phyloP scores from a whole-genome alignment of 768 basidiomycete genomes.

The Tricholoma furcatifolium region DNA sequence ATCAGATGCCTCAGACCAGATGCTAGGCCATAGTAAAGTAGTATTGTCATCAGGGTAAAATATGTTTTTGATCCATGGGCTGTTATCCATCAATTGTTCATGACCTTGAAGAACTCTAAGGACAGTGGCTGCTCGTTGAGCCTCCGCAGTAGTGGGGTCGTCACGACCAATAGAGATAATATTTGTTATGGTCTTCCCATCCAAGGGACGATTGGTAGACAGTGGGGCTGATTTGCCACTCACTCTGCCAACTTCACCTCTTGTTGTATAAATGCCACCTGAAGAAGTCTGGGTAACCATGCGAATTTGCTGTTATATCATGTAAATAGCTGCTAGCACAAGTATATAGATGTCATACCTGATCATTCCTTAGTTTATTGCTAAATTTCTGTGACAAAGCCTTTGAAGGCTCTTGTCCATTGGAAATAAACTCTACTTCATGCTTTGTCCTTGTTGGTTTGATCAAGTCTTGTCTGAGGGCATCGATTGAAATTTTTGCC shows the following conservation, averaged over 20 bases:
- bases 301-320: slow-evolving; percentile 1
- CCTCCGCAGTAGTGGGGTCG: slow-evolving; percentile 58
- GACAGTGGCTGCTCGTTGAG: slow-evolving; percentile 38
- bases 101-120: slow-evolving; percentile 44
- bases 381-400: slow-evolving; percentile 38
- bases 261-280: slow-evolving; percentile 35
- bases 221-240: slow-evolving; percentile 35
- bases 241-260: slow-evolving; percentile 42
- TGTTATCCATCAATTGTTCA: slow-evolving; percentile 32
- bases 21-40: slow-evolving; percentile 37
- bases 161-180: slow-evolving; percentile 56
- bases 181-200: slow-evolving; percentile 29
- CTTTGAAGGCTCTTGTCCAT: slow-evolving; percentile 22
- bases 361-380: slow-evolving; percentile 27
- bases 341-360: slow-evolving; percentile 30
- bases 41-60: slow-evolving; percentile 34
- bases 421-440: slow-evolving; percentile 28
- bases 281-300: slow-evolving; percentile 11
- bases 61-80: slow-evolving; percentile 50
- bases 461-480: slow-evolving; percentile 43
- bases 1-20: slow-evolving; percentile 25
- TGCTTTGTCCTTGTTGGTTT: slow-evolving; percentile 48
- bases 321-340: slow-evolving; percentile 10
- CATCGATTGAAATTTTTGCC: slow-evolving; percentile 43
- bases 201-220: slow-evolving; percentile 18